phyloP scores from a whole-genome alignment of 495 filamentous ascomycete genomes.

The Xylaria venustula region DNA sequence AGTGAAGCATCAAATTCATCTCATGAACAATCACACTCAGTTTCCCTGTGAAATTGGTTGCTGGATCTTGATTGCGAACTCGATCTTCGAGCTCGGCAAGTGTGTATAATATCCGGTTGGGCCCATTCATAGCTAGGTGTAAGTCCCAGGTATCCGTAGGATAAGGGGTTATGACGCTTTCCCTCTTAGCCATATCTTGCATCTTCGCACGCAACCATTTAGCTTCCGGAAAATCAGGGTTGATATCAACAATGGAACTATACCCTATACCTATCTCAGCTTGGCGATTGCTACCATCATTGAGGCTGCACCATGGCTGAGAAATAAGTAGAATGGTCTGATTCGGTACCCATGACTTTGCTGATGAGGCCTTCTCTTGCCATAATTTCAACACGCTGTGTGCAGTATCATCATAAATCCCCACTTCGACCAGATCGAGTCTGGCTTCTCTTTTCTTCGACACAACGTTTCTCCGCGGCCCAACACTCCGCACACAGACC shows the following conservation, averaged over 20 bases:
- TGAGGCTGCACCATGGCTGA: slow-evolving; percentile 45
- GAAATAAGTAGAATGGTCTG: slow-evolving; percentile 58
- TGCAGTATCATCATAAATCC: slow-evolving; percentile 60
- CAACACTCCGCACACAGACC: slow-evolving; percentile 57
- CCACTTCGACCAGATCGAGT: slow-evolving; percentile 49
- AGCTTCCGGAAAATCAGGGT: slow-evolving; percentile 57
- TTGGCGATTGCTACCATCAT: slow-evolving; percentile 20
- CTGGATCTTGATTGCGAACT: slow-evolving; percentile 34
- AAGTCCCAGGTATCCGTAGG: slow-evolving; percentile 53
- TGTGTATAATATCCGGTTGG: slow-evolving; percentile 52
- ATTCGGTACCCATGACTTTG: slow-evolving; percentile 50
- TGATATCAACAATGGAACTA: slow-evolving; percentile 54
- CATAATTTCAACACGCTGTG: slow-evolving; percentile 55
- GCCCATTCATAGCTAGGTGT: slow-evolving; percentile 41
- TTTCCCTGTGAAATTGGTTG: slow-evolving; percentile 54
- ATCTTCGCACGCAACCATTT: slow-evolving; percentile 56
- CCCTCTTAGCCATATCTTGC: slow-evolving; percentile 48
- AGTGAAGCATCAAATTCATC: slow-evolving; percentile 47
- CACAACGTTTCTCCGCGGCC: slow-evolving; percentile 48
- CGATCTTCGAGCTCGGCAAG: slow-evolving; percentile 62
- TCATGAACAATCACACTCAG: slow-evolving; percentile 57
- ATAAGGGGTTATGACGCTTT: slow-evolving; percentile 53
- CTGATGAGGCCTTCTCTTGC: slow-evolving; percentile 48
- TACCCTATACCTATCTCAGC: slow-evolving; percentile 42
- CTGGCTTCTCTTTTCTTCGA: slow-evolving; percentile 42